Evolutionary conservation across 2,329 filamentous ascomycete genomes (phyloP), one percentile per base, ranked within the genome.

Genomic region (Ophiocordyceps unilateralis): DNA sequence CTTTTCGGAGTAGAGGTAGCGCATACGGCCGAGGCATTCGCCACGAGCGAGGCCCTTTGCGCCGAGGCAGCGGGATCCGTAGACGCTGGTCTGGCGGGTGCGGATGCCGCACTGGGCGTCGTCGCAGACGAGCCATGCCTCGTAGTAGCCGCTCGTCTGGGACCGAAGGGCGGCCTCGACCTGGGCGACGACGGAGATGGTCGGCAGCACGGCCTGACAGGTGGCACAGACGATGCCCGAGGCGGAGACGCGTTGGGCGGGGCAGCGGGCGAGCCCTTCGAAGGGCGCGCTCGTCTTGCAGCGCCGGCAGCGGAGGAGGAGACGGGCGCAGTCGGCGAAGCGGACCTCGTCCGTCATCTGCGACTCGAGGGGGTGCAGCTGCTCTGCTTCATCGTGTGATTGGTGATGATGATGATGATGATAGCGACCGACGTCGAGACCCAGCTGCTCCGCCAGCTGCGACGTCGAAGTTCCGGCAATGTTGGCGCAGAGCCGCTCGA

Each of bases 401-500:
- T 14, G 67, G 68, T 44, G 68, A 32, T 72, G 59, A 43, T 63
- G 60, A 21, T 54, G 60, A 48, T 72, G 32, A 9, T 5, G 78
- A 60, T 96, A 98, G 53, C 91, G 91, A 52, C 77, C 77, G 22
- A 85, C 78, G 59, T 98, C 91, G 22, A 98, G 78, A 2, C 91
- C 91, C 14, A 98, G 76, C 58, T 91, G 93, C 58, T 95, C 88
- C 2, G 91, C 91, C 10, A 98, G 73, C 49, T 88, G 80, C 2
- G 85, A 77, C 8, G 89, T 83, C 48, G 94, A 93, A 2, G 91
- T 98, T 46, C 91, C 91, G 14, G 77, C 76, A 54, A 98, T 95
- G 46, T 93, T 94, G 47, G 89, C 91, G 58, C 91, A 98, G 20
- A 98, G 78, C 71, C 91, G 85, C 65, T 98, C 91, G 22, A 98